These are phyloP conservation scores for Cokeromyces recurvatus DNA, from an alignment of 371 early-diverging fungal species.

Conservation along the genomic window DNA sequence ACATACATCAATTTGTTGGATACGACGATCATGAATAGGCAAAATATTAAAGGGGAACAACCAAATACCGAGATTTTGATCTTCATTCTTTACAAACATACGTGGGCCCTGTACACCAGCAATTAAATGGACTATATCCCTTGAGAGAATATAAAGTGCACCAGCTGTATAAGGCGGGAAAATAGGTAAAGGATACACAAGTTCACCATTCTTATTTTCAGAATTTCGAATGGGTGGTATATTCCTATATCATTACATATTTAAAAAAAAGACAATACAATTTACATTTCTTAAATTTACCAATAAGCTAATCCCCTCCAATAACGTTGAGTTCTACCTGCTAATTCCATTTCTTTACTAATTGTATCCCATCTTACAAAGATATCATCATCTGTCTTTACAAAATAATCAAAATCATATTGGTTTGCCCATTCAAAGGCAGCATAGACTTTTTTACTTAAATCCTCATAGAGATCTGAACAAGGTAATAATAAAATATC, in stretches of 20 bases:
- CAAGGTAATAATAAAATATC: slow-evolving; percentile 45
- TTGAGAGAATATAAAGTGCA: slow-evolving; percentile 52
- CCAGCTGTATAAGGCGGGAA: slow-evolving; percentile 59
- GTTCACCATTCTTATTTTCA: slow-evolving; percentile 42
- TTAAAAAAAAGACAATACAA: too few relatives aligned
- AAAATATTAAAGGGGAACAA: slow-evolving; percentile 52
- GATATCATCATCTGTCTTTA: slow-evolving; percentile 66
- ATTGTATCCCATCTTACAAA: slow-evolving; percentile 64
- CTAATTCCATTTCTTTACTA: slow-evolving; percentile 42
- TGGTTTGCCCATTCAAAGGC: slow-evolving; percentile 53
- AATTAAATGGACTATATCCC: slow-evolving; percentile 52
- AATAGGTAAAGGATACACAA: slow-evolving; percentile 42
- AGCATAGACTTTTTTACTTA: slow-evolving; percentile 49
- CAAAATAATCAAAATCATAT: slow-evolving; percentile 53
- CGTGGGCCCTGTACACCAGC: slow-evolving; percentile 49
- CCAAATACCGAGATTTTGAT: slow-evolving; percentile 59
- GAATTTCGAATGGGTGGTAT: slow-evolving; percentile 40
- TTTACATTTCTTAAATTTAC: slow-evolving; percentile 29
- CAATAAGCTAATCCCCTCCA: slow-evolving; percentile 62
- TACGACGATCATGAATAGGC: slow-evolving; percentile 53
- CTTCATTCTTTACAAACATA: slow-evolving; percentile 52
- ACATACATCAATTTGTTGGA: slow-evolving; percentile 61
- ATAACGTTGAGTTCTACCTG: slow-evolving; percentile 50
- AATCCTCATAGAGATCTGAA: slow-evolving; percentile 47
- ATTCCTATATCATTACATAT: slow-evolving; percentile 26